Base-by-base conservation (phyloP, 1,139 yeast species). In the Blastobotrys arbuscula region DNA sequence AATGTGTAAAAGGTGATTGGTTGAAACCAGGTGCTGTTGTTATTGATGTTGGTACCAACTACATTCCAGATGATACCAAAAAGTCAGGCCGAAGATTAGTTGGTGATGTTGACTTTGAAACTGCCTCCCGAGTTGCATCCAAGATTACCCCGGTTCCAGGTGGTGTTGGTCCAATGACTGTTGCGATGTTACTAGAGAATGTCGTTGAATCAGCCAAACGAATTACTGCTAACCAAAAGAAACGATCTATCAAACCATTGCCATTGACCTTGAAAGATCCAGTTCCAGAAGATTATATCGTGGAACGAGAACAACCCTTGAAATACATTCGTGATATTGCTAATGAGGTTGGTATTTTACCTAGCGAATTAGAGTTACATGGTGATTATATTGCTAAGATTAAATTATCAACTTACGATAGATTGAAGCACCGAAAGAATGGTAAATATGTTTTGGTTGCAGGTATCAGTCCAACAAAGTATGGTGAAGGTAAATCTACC, bases 151-250 rank as follows among this genome's bases (percentile, higher is more conserved):
- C 98, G n/a, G 98, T 92, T 53, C 98, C 98, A 47, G 98, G 98
- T 63, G 98, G 98, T 56, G 98, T 92, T 53, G 98, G 98, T 43
- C 98, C 98, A 59, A 92, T 92, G 97, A 92, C 98, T 10, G 97
- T 92, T 45, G 97, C 97, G 42, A 87, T 89, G 85, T 77, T 92
- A 49, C 78, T 90, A 64, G 84, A 84, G 60, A 92, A 92, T 66
- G 96, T 90, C 31, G 76, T 84, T 40, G 73, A 77, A 52, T 88
- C 97, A 40, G 96, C 97, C 34, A 79, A 84, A 60, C 69, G 75
- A 50, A 56, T 61, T 44, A 62, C 56, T 37, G 53, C 53, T 23
- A 56, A 55, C 33, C 51, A 61, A 38, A 54, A 55, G 34, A 63
- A 64, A 43, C 63, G 72, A 15, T 56, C 59, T 30, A 60, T 72